These are phyloP conservation scores for Boletus sp. DNA, from an alignment of 768 basidiomycete species.

Conservation along the genomic window DNA sequence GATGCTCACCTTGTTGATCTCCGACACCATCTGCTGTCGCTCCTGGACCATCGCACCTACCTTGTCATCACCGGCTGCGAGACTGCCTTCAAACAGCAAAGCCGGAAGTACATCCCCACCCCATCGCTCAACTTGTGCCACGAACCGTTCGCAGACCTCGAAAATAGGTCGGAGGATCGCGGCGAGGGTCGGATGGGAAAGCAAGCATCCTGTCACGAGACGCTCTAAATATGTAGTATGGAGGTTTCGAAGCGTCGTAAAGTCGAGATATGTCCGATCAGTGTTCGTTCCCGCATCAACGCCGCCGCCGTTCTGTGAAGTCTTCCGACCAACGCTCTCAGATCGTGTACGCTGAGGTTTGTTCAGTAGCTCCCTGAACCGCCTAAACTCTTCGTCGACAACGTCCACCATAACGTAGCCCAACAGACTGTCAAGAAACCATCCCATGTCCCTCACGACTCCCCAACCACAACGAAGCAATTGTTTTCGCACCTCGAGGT, in stretches of 20 bases:
- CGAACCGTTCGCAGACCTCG: slow-evolving; percentile 81
- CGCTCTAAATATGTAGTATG: slow-evolving; percentile 80
- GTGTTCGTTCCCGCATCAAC: slow-evolving; percentile 24
- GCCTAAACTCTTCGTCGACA: slow-evolving; percentile 76
- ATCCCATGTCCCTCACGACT: slow-evolving; percentile 81
- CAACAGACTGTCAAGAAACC: slow-evolving; percentile 83
- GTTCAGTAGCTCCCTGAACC: slow-evolving; percentile 58
- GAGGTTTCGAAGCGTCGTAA: slow-evolving; percentile 78
- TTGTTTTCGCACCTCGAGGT: slow-evolving; percentile 57
- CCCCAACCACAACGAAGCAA: slow-evolving; percentile 84
- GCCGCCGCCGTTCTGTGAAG: slow-evolving; percentile 1
- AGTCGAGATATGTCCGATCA: slow-evolving; percentile 56
- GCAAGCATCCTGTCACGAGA: slow-evolving; percentile 72
- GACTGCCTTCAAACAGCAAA: slow-evolving; percentile 75
- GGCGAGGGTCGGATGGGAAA: slow-evolving; percentile 63
- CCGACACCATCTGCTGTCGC: slow-evolving; percentile 61
- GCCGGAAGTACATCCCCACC: slow-evolving; percentile 87
- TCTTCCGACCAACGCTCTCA: slow-evolving; percentile 15
- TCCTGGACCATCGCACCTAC: slow-evolving; percentile 75
- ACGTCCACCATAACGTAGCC: slow-evolving; percentile 91
- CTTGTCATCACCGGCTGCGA: slow-evolving; percentile 48
- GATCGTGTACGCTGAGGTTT: slow-evolving; percentile 21
- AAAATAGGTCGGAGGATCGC: slow-evolving; percentile 67
- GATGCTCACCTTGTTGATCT: slow-evolving; percentile 66
- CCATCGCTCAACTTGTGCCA: slow-evolving; percentile 89